Evolutionary conservation across 805 yeast genomes (phyloP).

Genomic region (Debaryomyces tyrocola): DNA sequence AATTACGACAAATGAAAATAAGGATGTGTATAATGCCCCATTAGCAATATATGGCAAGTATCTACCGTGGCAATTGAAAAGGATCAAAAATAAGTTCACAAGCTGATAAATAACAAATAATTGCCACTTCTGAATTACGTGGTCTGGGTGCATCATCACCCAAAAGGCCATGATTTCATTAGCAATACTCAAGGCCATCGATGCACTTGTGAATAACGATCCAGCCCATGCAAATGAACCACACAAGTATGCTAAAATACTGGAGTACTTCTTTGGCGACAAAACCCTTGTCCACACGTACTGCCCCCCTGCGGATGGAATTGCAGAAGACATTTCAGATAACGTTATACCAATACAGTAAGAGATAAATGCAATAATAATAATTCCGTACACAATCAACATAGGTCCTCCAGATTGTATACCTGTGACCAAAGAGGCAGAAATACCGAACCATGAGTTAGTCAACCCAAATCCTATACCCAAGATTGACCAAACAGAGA

Average conservation of each 20-base stretch:
- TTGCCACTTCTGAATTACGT: constrained; percentile 49
- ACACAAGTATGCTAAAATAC: constrained; percentile 54
- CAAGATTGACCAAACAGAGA: constrained; percentile 36
- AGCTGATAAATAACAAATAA: constrained; percentile 52
- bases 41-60: constrained; percentile 53
- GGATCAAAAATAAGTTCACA: constrained; percentile 39
- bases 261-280: constrained; percentile 49
- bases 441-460: constrained; percentile 62
- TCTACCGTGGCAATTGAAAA: constrained; percentile 52
- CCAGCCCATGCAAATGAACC: constrained; percentile 68
- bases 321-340: constrained; percentile 53
- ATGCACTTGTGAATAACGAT: constrained; percentile 59
- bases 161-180: constrained; percentile 53
- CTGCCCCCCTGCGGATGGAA: constrained; percentile 61
- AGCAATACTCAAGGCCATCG: constrained; percentile 56
- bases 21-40: constrained; percentile 51
- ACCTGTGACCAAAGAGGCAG: constrained; percentile 56
- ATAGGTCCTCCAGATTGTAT: constrained; percentile 60
- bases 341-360: constrained; percentile 49
- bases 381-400: constrained; percentile 55
- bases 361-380: constrained; percentile 49
- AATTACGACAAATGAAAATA: constrained; percentile 53
- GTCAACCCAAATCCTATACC: constrained; percentile 64
- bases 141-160: constrained; percentile 36
- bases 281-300: constrained; percentile 58